These are phyloP conservation scores for Leersia perrieri DNA, from an alignment of 176 grass and related monocot species.

Conservation along the genomic window DNA sequence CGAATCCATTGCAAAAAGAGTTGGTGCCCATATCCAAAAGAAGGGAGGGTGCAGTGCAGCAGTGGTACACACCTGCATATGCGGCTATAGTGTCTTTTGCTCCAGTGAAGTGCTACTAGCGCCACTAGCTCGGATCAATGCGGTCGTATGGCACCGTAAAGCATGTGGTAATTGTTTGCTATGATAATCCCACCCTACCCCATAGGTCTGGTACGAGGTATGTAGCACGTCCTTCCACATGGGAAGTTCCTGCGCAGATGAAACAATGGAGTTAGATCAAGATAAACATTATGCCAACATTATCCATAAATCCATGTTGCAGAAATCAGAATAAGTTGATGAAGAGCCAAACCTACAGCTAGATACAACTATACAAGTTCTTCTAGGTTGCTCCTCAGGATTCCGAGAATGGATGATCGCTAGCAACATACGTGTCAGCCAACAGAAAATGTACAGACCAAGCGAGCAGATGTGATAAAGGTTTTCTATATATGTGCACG, in stretches of 20 bases:
- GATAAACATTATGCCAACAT: not conserved
- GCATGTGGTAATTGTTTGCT: slow-evolving; percentile 9
- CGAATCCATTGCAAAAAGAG: not conserved
- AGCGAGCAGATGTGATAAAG: not conserved
- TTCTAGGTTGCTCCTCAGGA: not conserved
- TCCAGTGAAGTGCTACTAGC: not conserved
- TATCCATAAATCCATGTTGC: not conserved
- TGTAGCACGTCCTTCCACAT: not conserved
- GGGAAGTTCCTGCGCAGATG: not conserved
- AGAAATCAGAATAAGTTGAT: slow-evolving; percentile 4
- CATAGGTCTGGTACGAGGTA: not conserved
- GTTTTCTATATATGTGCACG: not conserved
- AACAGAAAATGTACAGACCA: not conserved
- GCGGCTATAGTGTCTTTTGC: not conserved
- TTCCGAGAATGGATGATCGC: not conserved
- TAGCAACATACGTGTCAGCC: not conserved
- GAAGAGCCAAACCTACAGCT: slow-evolving; percentile 13
- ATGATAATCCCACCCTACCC: not conserved
- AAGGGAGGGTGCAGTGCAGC: not conserved
- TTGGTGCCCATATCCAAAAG: not conserved
- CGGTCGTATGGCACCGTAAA: not conserved
- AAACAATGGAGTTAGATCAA: not conserved
- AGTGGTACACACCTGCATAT: not conserved
- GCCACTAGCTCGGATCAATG: not conserved
- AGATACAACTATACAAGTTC: not conserved